Percentiles rank a stretch among this genome's conserved stretches.
Conservation (phyloP, 2,329 filamentous ascomycete genomes). For the Podosphaera fusca region DNA sequence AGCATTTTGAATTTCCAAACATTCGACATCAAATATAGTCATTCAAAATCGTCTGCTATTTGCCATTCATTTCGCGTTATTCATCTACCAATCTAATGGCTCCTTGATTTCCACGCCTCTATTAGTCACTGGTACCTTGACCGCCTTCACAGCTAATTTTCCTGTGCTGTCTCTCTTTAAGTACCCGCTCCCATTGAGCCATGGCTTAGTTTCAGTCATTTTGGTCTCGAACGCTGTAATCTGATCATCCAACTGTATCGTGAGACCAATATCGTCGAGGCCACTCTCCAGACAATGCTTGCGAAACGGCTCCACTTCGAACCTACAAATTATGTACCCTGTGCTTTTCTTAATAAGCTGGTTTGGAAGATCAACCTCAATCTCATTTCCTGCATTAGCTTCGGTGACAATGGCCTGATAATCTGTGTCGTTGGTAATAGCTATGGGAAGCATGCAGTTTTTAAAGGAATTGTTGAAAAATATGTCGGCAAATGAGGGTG, state of each 20-base stretch:
- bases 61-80: no score
- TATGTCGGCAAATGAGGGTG: constrained; percentile 76
- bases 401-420: constrained; percentile 53
- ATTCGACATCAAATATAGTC: no score
- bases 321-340: constrained; percentile 51
- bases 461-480: constrained; percentile 99
- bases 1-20: no score
- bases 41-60: no score
- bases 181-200: constrained; percentile 75
- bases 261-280: constrained; percentile 85
- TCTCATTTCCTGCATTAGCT: constrained; percentile 55
- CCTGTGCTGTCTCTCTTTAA: constrained; percentile 36
- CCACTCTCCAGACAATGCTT: constrained; percentile 89
- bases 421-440: constrained; percentile 41
- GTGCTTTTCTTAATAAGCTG: constrained; percentile 57
- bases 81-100: constrained; percentile 58
- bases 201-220: constrained; percentile 58
- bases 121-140: constrained; percentile 70
- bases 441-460: constrained; percentile 90
- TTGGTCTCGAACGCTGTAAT: constrained; percentile 63
- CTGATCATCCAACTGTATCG: constrained; percentile 78
- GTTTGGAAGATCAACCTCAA: constrained; percentile 74
- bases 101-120: constrained; percentile 63
- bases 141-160: constrained; percentile 32
- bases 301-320: constrained; percentile 80